phyloP scores from a whole-genome alignment of 164 flowering plant species.

The Echeveria elegans region DNA sequence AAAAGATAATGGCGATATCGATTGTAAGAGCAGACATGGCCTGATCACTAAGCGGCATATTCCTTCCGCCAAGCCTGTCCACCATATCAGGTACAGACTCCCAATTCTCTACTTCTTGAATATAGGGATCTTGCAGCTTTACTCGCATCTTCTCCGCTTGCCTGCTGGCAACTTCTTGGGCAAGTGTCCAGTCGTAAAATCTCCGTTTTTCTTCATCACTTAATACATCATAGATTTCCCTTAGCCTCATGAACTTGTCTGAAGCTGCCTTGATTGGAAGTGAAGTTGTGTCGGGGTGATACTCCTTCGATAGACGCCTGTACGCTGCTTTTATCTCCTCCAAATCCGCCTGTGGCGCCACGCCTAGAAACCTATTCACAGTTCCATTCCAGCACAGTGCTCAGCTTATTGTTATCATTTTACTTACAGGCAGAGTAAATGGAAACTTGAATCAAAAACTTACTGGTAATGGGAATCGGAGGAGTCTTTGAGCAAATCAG shows the following conservation, averaged over 20 bases:
- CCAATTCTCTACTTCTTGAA: slow-evolving; percentile 37
- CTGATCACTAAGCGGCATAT: slow-evolving; percentile 72
- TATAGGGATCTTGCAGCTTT: slow-evolving; percentile 65
- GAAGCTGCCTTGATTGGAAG: slow-evolving; percentile 74
- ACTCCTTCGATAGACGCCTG: slow-evolving; percentile 71
- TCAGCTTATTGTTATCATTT: too few relatives aligned
- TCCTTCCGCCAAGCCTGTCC: slow-evolving; percentile 75
- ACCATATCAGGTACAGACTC: slow-evolving; percentile 64
- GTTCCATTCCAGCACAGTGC: neutral
- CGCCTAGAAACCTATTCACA: slow-evolving; percentile 61
- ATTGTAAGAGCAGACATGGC: slow-evolving; percentile 63
- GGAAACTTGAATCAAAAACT: too few relatives aligned
- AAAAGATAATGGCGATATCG: slow-evolving; percentile 42
- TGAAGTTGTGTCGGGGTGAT: slow-evolving; percentile 87
- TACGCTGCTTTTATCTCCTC: slow-evolving; percentile 88
- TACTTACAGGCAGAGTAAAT: too few relatives aligned
- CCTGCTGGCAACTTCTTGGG: slow-evolving; percentile 71
- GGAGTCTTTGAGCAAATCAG: slow-evolving; percentile 59
- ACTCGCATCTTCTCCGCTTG: slow-evolving; percentile 66
- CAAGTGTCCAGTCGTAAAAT: slow-evolving; percentile 84
- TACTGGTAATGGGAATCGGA: slow-evolving; percentile 84
- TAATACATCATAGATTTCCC: slow-evolving; percentile 53
- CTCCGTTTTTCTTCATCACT: slow-evolving; percentile 61
- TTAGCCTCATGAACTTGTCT: slow-evolving; percentile 67
- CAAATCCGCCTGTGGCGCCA: slow-evolving; percentile 56